Conservation (phyloP, 495 filamentous ascomycete species). For the Neurospora pannonica region DNA sequence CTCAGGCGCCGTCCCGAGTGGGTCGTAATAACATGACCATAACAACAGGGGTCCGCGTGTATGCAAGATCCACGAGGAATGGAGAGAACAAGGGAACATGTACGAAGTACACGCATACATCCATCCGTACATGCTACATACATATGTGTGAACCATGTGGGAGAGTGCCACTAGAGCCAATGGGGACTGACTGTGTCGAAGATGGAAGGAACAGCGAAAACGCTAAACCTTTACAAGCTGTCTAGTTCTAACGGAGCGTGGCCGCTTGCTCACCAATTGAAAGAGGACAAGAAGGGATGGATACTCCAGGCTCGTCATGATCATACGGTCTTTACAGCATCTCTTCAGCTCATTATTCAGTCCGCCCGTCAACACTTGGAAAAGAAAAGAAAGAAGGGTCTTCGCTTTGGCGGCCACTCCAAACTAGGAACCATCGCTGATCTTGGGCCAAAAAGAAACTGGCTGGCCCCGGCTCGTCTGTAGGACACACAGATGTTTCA, state of each 20-base stretch:
- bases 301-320: background rate
- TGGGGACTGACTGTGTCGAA: background rate
- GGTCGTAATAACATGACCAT: conserved; percentile 19
- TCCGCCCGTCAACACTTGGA: background rate
- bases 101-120: background rate
- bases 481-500: background rate
- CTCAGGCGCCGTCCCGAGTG: conserved; percentile 4
- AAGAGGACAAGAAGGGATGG: background rate
- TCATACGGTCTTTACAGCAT: background rate
- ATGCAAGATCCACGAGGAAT: conserved; percentile 10
- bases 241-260: background rate
- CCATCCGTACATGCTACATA: background rate
- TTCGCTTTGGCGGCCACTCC: background rate
- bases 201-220: background rate
- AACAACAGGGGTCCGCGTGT: conserved; percentile 15
- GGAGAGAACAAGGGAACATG: background rate
- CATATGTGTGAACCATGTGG: background rate
- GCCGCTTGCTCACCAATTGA: background rate
- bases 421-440: background rate
- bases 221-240: background rate
- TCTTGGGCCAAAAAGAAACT: background rate
- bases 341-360: background rate
- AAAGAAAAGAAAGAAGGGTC: background rate
- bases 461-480: background rate
- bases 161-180: background rate